phyloP scores from a whole-genome alignment of 78 protist genomes.

The Isochrysis galbana region DNA sequence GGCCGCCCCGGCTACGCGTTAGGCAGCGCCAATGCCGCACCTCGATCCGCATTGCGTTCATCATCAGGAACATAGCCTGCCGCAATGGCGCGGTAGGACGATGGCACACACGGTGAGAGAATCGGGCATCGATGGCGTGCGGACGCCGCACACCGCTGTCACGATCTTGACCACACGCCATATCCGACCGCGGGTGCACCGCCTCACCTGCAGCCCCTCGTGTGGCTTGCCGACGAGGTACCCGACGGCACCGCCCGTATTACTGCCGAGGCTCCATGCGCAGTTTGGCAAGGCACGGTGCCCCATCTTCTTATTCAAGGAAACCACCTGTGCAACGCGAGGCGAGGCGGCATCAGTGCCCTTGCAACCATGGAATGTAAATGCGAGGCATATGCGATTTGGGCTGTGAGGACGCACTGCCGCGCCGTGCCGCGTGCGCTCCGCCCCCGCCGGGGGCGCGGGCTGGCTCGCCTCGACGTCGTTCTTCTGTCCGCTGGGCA shows the following conservation, averaged over 20 bases:
- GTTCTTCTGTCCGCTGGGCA: background rate
- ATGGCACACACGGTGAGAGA: too few relatives aligned
- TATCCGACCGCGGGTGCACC: too few relatives aligned
- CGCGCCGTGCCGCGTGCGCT: too few relatives aligned
- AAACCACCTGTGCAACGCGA: background rate
- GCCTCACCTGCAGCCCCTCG: background rate
- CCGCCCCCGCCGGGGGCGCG: too few relatives aligned
- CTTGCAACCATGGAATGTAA: background rate
- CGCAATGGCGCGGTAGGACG: too few relatives aligned
- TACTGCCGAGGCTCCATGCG: background rate
- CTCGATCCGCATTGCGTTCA: slow-evolving; percentile 2
- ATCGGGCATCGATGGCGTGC: too few relatives aligned
- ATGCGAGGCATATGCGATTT: too few relatives aligned
- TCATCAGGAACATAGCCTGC: background rate
- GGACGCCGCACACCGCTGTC: too few relatives aligned
- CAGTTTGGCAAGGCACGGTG: background rate
- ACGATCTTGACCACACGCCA: too few relatives aligned
- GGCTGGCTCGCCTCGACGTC: slow-evolving; percentile 5
- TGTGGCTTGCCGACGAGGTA: background rate
- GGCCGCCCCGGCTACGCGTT: too few relatives aligned
- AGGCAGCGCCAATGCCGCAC: too few relatives aligned
- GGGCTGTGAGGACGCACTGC: too few relatives aligned
- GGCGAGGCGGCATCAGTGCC: background rate
- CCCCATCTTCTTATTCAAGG: background rate
- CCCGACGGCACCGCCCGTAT: background rate